phyloP scores from a whole-genome alignment of 495 filamentous ascomycete species.

The Aspergillus funiculosus region DNA sequence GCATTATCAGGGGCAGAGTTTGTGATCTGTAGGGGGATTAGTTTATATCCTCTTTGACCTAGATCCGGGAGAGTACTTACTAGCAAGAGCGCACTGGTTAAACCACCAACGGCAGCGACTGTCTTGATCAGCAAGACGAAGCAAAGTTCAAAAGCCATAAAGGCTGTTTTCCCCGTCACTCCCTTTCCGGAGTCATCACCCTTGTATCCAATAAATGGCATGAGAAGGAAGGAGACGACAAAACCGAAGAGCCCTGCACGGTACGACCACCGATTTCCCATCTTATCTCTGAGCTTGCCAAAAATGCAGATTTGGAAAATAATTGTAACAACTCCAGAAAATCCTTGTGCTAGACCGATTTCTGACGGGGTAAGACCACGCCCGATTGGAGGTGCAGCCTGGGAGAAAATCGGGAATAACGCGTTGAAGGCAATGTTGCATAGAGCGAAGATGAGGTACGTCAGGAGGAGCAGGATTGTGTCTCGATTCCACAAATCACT shows the following conservation, averaged over 20 bases:
- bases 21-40: constrained; percentile 59
- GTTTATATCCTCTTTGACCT: not conserved
- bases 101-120: constrained; percentile 76
- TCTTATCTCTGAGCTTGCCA: constrained; percentile 65
- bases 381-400: constrained; percentile 66
- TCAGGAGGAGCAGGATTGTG: constrained; percentile 70
- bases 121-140: constrained; percentile 80
- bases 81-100: constrained; percentile 83
- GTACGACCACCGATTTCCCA: constrained; percentile 84
- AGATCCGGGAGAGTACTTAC: constrained; percentile 49
- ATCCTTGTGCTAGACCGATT: constrained; percentile 80
- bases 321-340: constrained; percentile 79
- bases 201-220: constrained; percentile 85
- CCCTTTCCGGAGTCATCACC: constrained; percentile 40
- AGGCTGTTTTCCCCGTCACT: constrained; percentile 50
- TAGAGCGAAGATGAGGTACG: constrained; percentile 83
- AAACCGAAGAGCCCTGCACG: constrained; percentile 75
- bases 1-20: constrained; percentile 84
- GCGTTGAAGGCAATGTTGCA: constrained; percentile 86
- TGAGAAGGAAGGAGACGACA: constrained; percentile 72
- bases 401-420: constrained; percentile 85
- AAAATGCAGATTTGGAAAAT: constrained; percentile 84
- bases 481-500: constrained; percentile 65
- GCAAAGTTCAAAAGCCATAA: constrained; percentile 67
- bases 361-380: constrained; percentile 67